Conservation (phyloP, 2,329 filamentous ascomycete species). For the Fusarium sambucinum region DNA sequence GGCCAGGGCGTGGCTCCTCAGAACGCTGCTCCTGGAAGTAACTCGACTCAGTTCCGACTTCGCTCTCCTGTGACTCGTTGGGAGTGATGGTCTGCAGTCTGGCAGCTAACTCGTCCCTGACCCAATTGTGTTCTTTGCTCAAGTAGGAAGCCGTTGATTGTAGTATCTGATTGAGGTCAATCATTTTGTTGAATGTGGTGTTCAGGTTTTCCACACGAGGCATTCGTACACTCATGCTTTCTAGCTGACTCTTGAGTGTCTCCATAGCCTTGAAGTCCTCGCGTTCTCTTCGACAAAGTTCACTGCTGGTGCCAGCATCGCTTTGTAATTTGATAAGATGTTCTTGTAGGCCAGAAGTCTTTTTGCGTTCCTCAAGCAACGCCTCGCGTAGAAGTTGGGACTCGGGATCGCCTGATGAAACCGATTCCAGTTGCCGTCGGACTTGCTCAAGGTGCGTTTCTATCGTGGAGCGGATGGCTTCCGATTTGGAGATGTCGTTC, state of each 20-base stretch:
- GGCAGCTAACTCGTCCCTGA: conserved; percentile 42
- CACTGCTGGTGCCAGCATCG: conserved; percentile 31
- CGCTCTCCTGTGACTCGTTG: neutral
- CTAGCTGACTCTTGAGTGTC: conserved; percentile 43
- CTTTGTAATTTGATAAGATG: conserved; percentile 43
- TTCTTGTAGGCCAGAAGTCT: conserved; percentile 23
- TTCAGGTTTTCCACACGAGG: conserved; percentile 46
- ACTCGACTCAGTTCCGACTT: neutral
- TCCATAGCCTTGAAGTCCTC: conserved; percentile 49
- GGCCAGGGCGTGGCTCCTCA: neutral
- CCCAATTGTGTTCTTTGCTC: conserved; percentile 48
- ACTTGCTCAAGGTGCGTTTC: conserved; percentile 41
- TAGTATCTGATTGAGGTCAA: conserved; percentile 47
- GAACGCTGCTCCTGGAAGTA: neutral
- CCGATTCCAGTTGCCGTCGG: conserved; percentile 28
- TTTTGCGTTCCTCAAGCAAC: conserved; percentile 29
- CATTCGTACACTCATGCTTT: conserved; percentile 40
- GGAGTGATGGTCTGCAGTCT: neutral
- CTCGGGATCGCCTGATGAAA: neutral
- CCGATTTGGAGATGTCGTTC: conserved; percentile 26
- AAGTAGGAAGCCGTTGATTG: conserved; percentile 50
- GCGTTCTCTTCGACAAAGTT: conserved; percentile 46
- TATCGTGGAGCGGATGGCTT: conserved; percentile 26
- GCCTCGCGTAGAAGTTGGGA: conserved; percentile 15
- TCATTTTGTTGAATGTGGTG: conserved; percentile 45